Conservation (phyloP, 768 basidiomycete species). For the Leccinum broughii region DNA sequence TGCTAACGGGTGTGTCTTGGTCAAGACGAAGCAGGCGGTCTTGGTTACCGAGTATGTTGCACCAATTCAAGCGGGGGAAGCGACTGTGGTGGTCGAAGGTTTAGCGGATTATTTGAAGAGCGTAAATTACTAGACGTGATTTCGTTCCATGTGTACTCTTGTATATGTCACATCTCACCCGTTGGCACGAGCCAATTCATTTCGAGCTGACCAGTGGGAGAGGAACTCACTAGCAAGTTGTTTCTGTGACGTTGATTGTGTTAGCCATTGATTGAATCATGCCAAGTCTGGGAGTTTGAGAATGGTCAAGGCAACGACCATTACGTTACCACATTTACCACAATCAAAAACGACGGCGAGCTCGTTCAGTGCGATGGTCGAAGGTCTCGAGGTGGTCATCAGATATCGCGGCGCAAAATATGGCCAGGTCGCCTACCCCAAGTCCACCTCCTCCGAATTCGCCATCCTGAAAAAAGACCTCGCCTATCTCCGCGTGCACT, state of each 20-base stretch:
- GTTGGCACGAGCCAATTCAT: no score
- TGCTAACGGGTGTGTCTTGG: slow-evolving; percentile 66
- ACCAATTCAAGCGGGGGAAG: slow-evolving; percentile 67
- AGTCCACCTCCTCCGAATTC: slow-evolving; percentile 17
- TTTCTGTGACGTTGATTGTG: no score
- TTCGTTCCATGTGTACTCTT: background rate
- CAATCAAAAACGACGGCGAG: slow-evolving; percentile 3
- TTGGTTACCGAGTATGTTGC: slow-evolving; percentile 73
- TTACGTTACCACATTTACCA: no score
- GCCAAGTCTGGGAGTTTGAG: slow-evolving; percentile 15
- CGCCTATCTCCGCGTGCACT: slow-evolving; percentile 31
- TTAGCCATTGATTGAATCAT: no score
- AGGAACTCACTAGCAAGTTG: no score
- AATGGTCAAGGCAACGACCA: no score
- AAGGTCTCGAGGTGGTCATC: slow-evolving; percentile 29
- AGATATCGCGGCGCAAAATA: slow-evolving; percentile 24
- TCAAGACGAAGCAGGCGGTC: slow-evolving; percentile 85
- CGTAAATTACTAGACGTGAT: slow-evolving; percentile 47
- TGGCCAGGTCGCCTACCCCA: slow-evolving; percentile 12
- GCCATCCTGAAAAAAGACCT: slow-evolving; percentile 31
- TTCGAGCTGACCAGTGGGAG: no score
- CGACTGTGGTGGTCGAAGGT: slow-evolving; percentile 60
- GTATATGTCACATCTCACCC: background rate
- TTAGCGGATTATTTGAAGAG: slow-evolving; percentile 79
- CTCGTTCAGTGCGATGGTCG: slow-evolving; percentile 13